Evolutionary conservation across 1,139 yeast species (phyloP).

Genomic region (Geotrichum restrictum): DNA sequence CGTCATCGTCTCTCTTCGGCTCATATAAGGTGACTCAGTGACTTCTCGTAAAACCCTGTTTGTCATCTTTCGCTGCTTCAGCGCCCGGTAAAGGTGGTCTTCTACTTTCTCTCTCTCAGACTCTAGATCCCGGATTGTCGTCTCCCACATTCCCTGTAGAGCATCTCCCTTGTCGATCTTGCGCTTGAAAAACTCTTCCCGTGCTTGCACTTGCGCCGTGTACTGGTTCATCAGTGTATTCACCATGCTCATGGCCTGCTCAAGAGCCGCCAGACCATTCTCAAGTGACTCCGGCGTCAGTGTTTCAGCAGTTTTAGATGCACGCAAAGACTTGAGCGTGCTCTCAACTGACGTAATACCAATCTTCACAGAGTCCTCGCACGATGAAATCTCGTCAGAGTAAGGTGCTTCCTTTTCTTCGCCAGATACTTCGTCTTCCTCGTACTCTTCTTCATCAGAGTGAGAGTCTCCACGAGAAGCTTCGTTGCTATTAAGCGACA

Average conservation of each 20-base stretch:
- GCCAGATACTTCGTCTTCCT: neutral
- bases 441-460: constrained; percentile 29
- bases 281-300: constrained; percentile 26
- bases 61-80: constrained; percentile 65
- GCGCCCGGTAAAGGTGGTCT: constrained; percentile 61
- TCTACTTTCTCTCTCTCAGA: constrained; percentile 75
- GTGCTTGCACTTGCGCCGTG: constrained; percentile 41
- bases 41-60: constrained; percentile 46
- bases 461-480: constrained; percentile 27
- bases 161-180: constrained; percentile 70
- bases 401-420: constrained; percentile 17
- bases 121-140: constrained; percentile 79
- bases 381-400: constrained; percentile 23
- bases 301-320: constrained; percentile 22
- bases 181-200: constrained; percentile 45
- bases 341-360: constrained; percentile 33
- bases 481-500: constrained; percentile 21
- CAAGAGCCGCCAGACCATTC: constrained; percentile 28
- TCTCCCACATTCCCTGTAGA: constrained; percentile 85
- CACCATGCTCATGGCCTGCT: constrained; percentile 35
- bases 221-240: constrained; percentile 47
- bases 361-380: constrained; percentile 29
- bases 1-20: neutral
- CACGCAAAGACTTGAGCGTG: constrained; percentile 27
- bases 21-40: constrained; percentile 16